These are phyloP conservation scores for Betula pendula DNA, from an alignment of 306 rosid genomes.

Conservation along the genomic window DNA sequence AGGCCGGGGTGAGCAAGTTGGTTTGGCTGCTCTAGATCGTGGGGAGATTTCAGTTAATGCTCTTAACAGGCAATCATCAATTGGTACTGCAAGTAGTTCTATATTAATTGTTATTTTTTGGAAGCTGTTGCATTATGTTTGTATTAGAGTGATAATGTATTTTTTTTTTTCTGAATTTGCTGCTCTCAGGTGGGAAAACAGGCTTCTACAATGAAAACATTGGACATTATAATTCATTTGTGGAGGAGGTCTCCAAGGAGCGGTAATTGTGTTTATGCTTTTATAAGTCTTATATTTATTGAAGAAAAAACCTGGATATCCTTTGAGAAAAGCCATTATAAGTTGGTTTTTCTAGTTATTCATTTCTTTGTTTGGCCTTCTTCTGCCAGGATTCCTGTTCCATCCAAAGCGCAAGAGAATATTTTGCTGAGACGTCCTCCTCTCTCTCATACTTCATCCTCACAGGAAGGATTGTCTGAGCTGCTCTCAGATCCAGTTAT, in stretches of 20 bases:
- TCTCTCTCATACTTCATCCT: conserved; percentile 36
- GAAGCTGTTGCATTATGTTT: background rate
- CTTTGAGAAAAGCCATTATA: background rate
- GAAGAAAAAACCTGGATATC: background rate
- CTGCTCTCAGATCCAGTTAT: conserved; percentile 34
- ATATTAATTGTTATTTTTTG: background rate
- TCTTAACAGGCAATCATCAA: conserved; percentile 38
- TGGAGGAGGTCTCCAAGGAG: conserved; percentile 46
- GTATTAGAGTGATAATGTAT: background rate
- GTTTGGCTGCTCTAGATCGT: conserved; percentile 32
- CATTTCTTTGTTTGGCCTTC: background rate
- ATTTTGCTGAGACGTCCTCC: conserved; percentile 55
- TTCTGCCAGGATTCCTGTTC: conserved; percentile 36
- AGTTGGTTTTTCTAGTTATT: background rate
- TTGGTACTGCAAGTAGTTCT: conserved; percentile 38
- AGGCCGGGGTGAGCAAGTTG: conserved; percentile 41
- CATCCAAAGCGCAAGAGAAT: conserved; percentile 42
- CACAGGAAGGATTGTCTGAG: conserved; percentile 56
- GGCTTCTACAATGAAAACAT: conserved; percentile 38
- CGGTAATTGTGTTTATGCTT: conserved; percentile 31
- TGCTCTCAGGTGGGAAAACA: conserved; percentile 30
- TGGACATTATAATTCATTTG: conserved; percentile 31
- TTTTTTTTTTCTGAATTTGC: conserved; percentile 7
- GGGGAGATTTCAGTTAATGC: conserved; percentile 40
- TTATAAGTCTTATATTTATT: background rate